A percentile compares a stretch with the other conserved stretches of the same genome.
Evolutionary conservation across 352 stramenopile genomes (phyloP).

Genomic region (Pythium rishiriense): DNA sequence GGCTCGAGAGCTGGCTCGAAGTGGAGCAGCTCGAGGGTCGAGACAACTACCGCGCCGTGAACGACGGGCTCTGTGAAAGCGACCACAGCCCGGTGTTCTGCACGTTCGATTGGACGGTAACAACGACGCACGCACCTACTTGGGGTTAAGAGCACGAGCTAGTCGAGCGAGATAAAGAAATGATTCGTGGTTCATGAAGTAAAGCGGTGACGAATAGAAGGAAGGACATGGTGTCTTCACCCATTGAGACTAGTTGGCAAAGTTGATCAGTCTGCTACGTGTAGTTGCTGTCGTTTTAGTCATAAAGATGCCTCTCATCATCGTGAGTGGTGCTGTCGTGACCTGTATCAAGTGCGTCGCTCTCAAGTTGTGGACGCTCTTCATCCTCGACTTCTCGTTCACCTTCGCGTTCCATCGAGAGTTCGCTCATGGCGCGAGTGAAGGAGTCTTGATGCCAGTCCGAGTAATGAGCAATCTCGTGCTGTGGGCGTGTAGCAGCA

Average conservation of each 20-base stretch:
- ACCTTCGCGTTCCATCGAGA: background rate
- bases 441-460: background rate
- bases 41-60: conserved; percentile 68
- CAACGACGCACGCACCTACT: background rate
- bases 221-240: too few species aligned
- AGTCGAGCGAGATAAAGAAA: background rate
- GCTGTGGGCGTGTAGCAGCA: background rate
- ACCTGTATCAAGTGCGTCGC: background rate
- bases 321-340: background rate
- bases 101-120: conserved; percentile 36
- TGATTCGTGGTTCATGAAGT: too few species aligned
- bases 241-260: too few species aligned
- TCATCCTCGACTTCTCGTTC: background rate
- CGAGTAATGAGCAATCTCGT: background rate
- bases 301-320: too few species aligned
- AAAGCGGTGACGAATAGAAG: too few species aligned
- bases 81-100: conserved; percentile 69
- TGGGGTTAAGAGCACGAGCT: background rate
- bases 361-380: background rate
- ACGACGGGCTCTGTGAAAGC: conserved; percentile 56
- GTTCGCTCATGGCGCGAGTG: background rate
- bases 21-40: conserved; percentile 42
- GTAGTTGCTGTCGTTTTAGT: too few species aligned
- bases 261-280: too few species aligned
- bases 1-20: conserved; percentile 16